Evolutionary conservation across 1,139 yeast genomes (phyloP), one percentile per base, ranked within the genome.

Genomic region (Zygoascus hellenicus): DNA sequence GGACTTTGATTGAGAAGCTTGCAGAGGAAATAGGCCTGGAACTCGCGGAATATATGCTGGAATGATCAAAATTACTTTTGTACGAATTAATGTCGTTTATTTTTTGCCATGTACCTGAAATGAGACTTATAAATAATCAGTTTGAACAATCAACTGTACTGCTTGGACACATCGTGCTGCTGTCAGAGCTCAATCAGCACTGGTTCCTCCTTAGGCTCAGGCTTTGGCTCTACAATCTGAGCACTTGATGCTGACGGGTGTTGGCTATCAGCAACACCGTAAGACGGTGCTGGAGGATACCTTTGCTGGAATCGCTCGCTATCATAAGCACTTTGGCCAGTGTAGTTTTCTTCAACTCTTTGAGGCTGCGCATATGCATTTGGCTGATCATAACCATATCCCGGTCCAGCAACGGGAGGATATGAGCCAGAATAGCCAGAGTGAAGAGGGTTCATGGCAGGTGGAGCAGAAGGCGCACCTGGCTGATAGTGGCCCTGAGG

Each of bases 11-110:
- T 5, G 71, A 72, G 49, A 63, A 66, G 15, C 61, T 82, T 10
- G 78, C 88, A 0, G 62, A 66, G 28, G 81, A 78, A 36, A 62
- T 82, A 16, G 65, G 70, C n/a, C 74, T 83, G 51, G 81, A 79
- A 0, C 63, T 83, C 2, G 71, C 69, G 19, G 76, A 74, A 44
- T 83, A 77, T 55, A 52, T 81, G n/a, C 53, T 64, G 29, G 68
- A 64, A 35, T 56, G 50, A 46, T 28, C 16, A 22, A 29, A n/a
- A 38, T 15, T n/a, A 15, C 38, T 35, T 7, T 17, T 11, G 9
- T 19, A 28, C 17, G 6, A 34, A 17, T 14, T 42, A 35, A 36
- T 31, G 11, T 22, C 26, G 6, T n/a, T n/a, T n/a, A n/a, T n/a
- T n/a, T 22, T 22, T 22, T 22, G 26, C 26, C 26, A 22, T 22